A percentile compares a stretch with the other conserved stretches of the same genome.
Conservation (phyloP, 345 rosid genomes). For the Draba incana region DNA sequence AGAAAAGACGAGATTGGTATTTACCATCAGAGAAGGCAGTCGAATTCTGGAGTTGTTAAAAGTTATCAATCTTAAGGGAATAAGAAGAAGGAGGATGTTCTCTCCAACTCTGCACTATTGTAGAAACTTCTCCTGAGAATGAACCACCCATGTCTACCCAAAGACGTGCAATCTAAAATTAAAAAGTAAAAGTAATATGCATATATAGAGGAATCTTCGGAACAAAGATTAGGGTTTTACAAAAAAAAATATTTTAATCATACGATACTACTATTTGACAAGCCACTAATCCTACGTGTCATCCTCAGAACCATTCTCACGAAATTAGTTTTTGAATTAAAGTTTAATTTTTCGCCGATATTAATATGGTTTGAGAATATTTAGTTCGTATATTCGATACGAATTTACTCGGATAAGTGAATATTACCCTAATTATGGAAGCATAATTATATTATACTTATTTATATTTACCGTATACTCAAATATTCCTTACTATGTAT, state of each 20-base stretch:
- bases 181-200: neutral
- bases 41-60: conserved; percentile 2
- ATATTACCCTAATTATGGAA: too few species aligned
- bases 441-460: too few species aligned
- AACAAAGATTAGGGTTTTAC: neutral
- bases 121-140: neutral
- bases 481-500: too few species aligned
- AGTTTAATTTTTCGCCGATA: too few species aligned
- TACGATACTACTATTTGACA: too few species aligned
- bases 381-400: too few species aligned
- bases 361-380: too few species aligned
- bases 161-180: neutral
- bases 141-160: neutral
- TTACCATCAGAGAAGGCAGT: neutral
- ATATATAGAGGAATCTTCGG: neutral
- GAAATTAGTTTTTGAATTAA: too few species aligned
- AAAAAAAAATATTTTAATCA: neutral
- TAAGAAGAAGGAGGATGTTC: conserved; percentile 17
- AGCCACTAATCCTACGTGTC: too few species aligned
- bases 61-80: conserved; percentile 13
- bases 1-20: conserved; percentile 22
- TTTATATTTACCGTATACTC: too few species aligned
- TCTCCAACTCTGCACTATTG: conserved; percentile 1
- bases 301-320: too few species aligned
- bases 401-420: too few species aligned